Evolutionary conservation across 2,329 filamentous ascomycete genomes (phyloP).

Genomic region (Ophiostoma sp.): DNA sequence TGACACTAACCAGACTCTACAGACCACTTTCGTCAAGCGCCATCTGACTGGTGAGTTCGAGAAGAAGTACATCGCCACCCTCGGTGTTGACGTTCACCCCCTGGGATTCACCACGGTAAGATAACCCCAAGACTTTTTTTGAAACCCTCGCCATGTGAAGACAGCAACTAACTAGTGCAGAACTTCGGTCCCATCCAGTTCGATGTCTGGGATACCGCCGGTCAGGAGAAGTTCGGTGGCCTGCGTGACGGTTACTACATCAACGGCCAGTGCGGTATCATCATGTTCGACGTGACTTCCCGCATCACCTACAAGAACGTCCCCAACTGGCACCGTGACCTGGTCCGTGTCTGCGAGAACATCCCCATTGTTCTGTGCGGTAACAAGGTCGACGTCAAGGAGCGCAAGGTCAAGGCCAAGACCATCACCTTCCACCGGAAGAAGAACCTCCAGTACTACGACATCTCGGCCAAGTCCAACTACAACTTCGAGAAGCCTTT

Average conservation of each 20-base stretch:
- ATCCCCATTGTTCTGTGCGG: constrained; percentile 96
- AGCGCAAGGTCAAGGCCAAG: constrained; percentile 99
- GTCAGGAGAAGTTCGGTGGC: constrained; percentile 99
- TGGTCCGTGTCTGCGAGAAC: constrained; percentile 98
- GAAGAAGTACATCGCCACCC: constrained; percentile 99
- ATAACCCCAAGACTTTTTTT: constrained; percentile 30
- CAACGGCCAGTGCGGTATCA: constrained; percentile 99
- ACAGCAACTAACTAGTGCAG: constrained; percentile 39
- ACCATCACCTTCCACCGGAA: constrained; percentile 99
- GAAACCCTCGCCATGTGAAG: not conserved
- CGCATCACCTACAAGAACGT: constrained; percentile 99
- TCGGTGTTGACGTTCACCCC: constrained; percentile 98
- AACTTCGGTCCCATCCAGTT: constrained; percentile 97
- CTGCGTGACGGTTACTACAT: constrained; percentile 99
- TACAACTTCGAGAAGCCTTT: constrained; percentile 99
- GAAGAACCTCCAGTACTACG: constrained; percentile 99
- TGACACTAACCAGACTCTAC: not conserved
- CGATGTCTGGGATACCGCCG: constrained; percentile 98
- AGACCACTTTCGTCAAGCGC: constrained; percentile 99
- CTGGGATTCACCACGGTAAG: constrained; percentile 96
- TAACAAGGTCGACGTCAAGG: constrained; percentile 99
- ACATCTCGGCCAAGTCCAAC: constrained; percentile 99
- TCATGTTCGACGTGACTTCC: constrained; percentile 99
- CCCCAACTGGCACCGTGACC: constrained; percentile 99
- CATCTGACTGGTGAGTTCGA: constrained; percentile 99